Conservation (phyloP, 2,329 filamentous ascomycete genomes). For the Fusarium anguioides region DNA sequence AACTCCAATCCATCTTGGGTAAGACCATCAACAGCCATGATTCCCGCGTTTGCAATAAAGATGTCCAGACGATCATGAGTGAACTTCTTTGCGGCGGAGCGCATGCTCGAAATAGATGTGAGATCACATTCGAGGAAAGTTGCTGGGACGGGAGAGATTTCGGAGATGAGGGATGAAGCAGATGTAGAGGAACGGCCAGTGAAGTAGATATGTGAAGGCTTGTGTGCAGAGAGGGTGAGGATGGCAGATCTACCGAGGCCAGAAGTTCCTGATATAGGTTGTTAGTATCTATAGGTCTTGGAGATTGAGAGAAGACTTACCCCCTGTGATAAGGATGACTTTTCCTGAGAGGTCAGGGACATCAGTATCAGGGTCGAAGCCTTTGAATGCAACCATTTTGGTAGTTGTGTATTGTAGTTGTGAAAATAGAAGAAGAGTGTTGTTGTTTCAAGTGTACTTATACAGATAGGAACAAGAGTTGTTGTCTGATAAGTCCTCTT, state of each 20-base stretch:
- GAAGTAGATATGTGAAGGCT: slow-evolving; percentile 65
- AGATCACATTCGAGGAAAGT: slow-evolving; percentile 60
- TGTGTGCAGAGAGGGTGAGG: slow-evolving; percentile 51
- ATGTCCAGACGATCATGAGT: slow-evolving; percentile 55
- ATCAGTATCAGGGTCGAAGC: slow-evolving; percentile 55
- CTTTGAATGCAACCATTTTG: slow-evolving; percentile 25
- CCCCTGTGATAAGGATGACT: slow-evolving; percentile 63
- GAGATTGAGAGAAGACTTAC: slow-evolving; percentile 42
- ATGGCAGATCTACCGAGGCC: slow-evolving; percentile 46
- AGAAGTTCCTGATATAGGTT: slow-evolving; percentile 50
- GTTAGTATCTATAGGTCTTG: background rate
- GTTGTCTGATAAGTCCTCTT: background rate
- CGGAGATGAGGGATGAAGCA: slow-evolving; percentile 56
- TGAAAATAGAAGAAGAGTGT: background rate
- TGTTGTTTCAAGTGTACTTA: background rate
- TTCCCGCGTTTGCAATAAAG: slow-evolving; percentile 53
- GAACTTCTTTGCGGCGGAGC: slow-evolving; percentile 56
- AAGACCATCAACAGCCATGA: slow-evolving; percentile 47
- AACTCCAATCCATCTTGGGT: slow-evolving; percentile 51
- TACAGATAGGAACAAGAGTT: background rate
- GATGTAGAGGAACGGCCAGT: slow-evolving; percentile 60
- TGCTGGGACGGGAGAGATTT: slow-evolving; percentile 42
- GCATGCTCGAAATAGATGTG: slow-evolving; percentile 60
- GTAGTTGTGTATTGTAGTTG: background rate
- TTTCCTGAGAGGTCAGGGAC: slow-evolving; percentile 59